Percentiles rank a stretch among this genome's conserved stretches.
phyloP scores from a whole-genome alignment of 306 rosid genomes.

The Pyrus communis region DNA sequence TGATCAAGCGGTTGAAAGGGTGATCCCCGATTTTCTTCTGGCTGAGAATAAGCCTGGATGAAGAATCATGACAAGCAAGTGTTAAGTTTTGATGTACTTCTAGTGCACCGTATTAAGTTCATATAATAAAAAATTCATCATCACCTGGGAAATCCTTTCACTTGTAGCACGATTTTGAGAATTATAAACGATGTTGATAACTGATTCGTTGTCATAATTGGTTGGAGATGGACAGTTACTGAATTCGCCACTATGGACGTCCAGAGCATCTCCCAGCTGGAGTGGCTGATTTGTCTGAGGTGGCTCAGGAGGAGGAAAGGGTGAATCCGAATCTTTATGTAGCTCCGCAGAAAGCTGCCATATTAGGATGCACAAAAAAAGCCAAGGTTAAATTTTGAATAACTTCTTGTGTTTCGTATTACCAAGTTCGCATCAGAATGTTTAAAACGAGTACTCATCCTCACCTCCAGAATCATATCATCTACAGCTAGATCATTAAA shows the following conservation, averaged over 20 bases:
- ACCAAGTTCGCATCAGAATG: neutral
- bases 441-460: neutral
- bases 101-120: neutral
- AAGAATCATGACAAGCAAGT: slow-evolving; percentile 10
- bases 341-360: neutral
- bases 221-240: neutral
- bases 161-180: neutral
- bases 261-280: neutral
- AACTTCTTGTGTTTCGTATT: neutral
- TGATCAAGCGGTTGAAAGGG: neutral
- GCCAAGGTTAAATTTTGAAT: neutral
- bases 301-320: neutral
- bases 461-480: neutral
- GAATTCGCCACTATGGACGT: neutral
- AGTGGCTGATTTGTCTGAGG: neutral
- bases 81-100: slow-evolving; percentile 4
- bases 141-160: slow-evolving; percentile 18
- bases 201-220: neutral
- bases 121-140: slow-evolving; percentile 9
- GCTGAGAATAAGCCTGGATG: slow-evolving; percentile 5
- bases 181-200: neutral
- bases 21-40: neutral
- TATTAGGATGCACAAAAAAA: slow-evolving; percentile 4
- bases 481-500: neutral
- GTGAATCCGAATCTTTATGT: neutral